Base-by-base conservation (phyloP, 805 yeast genomes). In the Candida argentea region DNA sequence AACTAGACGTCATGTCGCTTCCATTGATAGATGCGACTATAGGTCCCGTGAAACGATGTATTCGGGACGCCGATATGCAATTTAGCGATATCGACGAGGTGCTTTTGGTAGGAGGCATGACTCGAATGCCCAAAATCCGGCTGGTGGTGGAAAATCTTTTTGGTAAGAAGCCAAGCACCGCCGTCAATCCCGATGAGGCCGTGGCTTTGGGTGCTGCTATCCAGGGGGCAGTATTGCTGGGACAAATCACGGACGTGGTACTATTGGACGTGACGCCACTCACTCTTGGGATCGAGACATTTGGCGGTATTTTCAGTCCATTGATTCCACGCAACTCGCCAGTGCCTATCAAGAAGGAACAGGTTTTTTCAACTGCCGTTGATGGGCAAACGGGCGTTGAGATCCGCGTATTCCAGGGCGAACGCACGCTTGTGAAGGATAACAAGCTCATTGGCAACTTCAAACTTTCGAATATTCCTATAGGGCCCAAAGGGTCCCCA, bases 361-460 rank as follows among this genome's bases (percentile, higher is more conserved):
- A 77, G 48, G 58, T 72, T 5, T 81, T 77, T 51, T 77, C 86
- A 10, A 81, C 93, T 3, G 87, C 85, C 25, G 85, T 82, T 13
- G 91, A 81, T 55, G 80, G 81, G 31, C 93, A 81, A 50, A 82
- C 86, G 2, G 86, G 86, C 20, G 91, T 81, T 19, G 83, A 79
- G 37, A 73, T 81, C 31, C 73, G 78, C 47, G 84, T 80, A 1
- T 81, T 60, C 45, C 91, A 82, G 57, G 93, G 93, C 40, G 93
- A 82, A 52, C 64, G 91, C 49, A 71, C 84, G 0, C 59, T 81
- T 36, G 87, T 83, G 6, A 72, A 73, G 50, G 86, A 80, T 46
- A 82, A 82, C 57, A 80, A 77, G 49, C 42, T 76, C 43, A 76
- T 82, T 42, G 91, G 91, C 20, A 73, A 78, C 43, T 78, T 82